These are phyloP conservation scores for Nidula microcarpa DNA, from an alignment of 768 basidiomycete genomes.

Conservation along the genomic window DNA sequence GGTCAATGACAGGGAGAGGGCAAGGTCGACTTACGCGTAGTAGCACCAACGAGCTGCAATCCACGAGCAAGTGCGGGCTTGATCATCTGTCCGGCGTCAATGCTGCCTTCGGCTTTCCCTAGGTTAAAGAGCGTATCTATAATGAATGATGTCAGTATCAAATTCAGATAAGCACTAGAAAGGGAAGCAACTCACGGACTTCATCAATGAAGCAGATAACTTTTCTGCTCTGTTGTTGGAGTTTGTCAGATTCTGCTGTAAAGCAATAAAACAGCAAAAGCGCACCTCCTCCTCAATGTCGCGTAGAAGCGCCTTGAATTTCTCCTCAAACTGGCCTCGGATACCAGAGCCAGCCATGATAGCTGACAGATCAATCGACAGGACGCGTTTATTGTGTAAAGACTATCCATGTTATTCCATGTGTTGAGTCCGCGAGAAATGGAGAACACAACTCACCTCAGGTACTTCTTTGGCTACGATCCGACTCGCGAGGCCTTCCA, in stretches of 20 bases:
- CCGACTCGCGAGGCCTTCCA: conserved; percentile 85
- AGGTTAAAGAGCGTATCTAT: conserved; percentile 80
- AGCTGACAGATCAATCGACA: conserved; percentile 79
- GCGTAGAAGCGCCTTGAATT: conserved; percentile 84
- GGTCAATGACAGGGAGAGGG: background rate
- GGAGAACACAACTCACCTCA: conserved; percentile 50
- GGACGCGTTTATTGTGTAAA: conserved; percentile 81
- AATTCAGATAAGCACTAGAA: background rate
- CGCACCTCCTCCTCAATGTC: conserved; percentile 84
- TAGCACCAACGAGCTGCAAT: conserved; percentile 86
- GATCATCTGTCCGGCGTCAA: conserved; percentile 92
- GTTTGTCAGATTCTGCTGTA: conserved; percentile 4
- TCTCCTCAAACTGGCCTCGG: conserved; percentile 90
- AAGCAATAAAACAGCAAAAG: conserved; percentile 14
- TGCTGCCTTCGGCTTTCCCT: conserved; percentile 88
- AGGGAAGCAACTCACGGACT: conserved; percentile 57
- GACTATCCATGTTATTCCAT: conserved; percentile 42
- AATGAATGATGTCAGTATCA: background rate
- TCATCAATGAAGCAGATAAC: conserved; percentile 95
- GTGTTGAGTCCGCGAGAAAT: background rate
- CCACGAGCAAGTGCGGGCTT: conserved; percentile 88
- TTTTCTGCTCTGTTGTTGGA: conserved; percentile 48
- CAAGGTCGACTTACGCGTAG: conserved; percentile 59
- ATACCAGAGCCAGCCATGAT: conserved; percentile 90
- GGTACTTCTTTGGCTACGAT: conserved; percentile 90